Evolutionary conservation across 495 filamentous ascomycete species (phyloP), one percentile per base, ranked within the genome.

Genomic region (Neurospora pannonica): DNA sequence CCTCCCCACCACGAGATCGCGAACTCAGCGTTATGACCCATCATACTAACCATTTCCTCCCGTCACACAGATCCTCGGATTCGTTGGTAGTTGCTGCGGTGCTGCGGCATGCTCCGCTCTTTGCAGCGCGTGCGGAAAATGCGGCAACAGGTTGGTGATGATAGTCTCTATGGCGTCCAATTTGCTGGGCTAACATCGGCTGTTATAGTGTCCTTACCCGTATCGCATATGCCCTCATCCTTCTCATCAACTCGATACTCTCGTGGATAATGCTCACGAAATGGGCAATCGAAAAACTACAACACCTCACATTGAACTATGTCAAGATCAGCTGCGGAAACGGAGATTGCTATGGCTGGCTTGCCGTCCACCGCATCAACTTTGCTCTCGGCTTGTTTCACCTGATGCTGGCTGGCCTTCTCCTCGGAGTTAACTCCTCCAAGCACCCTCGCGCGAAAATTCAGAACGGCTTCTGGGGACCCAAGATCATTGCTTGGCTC

Each of bases 201-300:
- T 37, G 38, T n/a, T 4, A 43, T 77, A 97, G 94, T 82, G 94
- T 97, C 85, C 94, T 95, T 42, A 99, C 96, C 79, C 92, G 96
- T 85, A 97, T 99, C 83, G 95, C 93, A 79, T 99, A 98, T 83
- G 96, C 97, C 77, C 89, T 98, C 80, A 92, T 99, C 78, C 93
- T 99, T 72, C 89, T 98, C 75, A 83, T 97, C 84, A 98, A 99
- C 88, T 97, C 94, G 69, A 97, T 98, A 75, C 81, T 97, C 69
- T 95, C 97, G 38, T 99, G 96, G 96, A 92, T 99, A 40, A 97
- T 98, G 94, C 95, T 98, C 87, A 98, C 96, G 10, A 94, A 94
- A 74, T 99, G 97, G 96, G 96, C 96, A 19, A 91, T 98, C 81
- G 94, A 97, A 78, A 98, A 98, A 79, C 86, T 99, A 11, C 90